Evolutionary conservation across 176 grass and related monocot genomes (phyloP), one percentile per base, ranked within the genome.

Genomic region (Elymus sibiricus): DNA sequence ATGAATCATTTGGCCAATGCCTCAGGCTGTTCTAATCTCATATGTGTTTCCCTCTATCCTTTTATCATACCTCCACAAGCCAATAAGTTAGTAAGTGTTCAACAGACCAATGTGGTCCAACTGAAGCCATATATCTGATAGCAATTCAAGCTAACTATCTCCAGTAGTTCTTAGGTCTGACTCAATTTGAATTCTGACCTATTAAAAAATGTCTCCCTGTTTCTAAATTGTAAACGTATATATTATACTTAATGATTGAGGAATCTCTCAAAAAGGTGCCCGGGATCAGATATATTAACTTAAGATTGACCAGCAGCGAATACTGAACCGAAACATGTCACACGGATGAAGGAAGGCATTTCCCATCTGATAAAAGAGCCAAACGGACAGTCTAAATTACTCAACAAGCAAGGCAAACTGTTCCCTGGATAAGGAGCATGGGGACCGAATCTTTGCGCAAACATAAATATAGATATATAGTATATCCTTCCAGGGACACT

Each of bases 381-480:
- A 74, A 56, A 65, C 16, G 38, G 35, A 25, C 34, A n/a, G 56
- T 1, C 17, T 80, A 89, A 68, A 86, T 53, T 82, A 83, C 7
- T 70, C 42, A 83, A 24, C n/a, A 31, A 64, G 25, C 40, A 9
- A 83, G 0, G 51, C 31, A 73, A 27, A 51, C 3, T 79, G 79
- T 44, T 64, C 55, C 74, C 56, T 58, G 26, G 32, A 72, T 55
- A 25, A 62, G 2, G 1, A 47, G 31, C 78, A 63, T 62, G 17
- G 71, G 39, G 16, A 27, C 7, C 22, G 53, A 55, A 66, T n/a
- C 28, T 43, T 66, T 15, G 44, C 12, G 7, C 0, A 63, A 43
- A 81, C 16, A 86, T 53, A 32, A 74, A 71, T 17, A 80, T 13
- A 77, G 16, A 55, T 55, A 2, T 55, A 49, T 46, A 37, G 34